Evolutionary conservation across 2,329 filamentous ascomycete genomes (phyloP), one percentile per base, ranked within the genome.

Genomic region (Rugonectria rugulosa): DNA sequence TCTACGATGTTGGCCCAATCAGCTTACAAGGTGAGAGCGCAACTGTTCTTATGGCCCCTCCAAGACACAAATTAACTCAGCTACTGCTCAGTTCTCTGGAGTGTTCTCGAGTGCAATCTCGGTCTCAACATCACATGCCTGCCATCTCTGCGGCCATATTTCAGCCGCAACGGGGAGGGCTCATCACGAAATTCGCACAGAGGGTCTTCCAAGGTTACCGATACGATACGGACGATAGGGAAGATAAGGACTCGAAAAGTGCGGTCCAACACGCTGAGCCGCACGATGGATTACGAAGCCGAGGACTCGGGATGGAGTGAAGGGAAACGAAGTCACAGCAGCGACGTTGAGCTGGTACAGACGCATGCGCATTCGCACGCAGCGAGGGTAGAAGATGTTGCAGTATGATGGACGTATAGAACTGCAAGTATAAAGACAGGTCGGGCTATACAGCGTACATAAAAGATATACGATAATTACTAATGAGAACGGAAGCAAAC

Each of bases 61-160:
- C n/a, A n/a, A 8, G 7, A 10, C 15, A 10, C 21, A 5, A 12
- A 34, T 8, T 9, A 26, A 14, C 48, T 51, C 12, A 51, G 21
- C 6, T 6, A 42, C 29, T 32, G 12, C 12, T 10, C 31, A 51
- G 40, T 51, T 31, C 29, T 51, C 21, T 51, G 48, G 48, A 24
- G 38, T 31, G 37, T 51, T n/a, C 32, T 51, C 24, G 48, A 51
- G 29, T 44, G 40, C 20, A 26, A 51, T 17, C 48, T 51, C 23
- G 48, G 48, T 3, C 17, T 51, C 31, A 51, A 26, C 11, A 51
- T 51, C 19, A 44, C 48, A 4, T 51, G 48, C 15, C 31, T 51
- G 3, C 38, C 48, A 12, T 51, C 48, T 14, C 48, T 44, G 17
- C 40, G 40, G 6, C 48, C 48, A 12, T 51, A 43, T 32, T 51